phyloP scores from a whole-genome alignment of 176 grass and related monocot species.

The Oryza glumipatula region DNA sequence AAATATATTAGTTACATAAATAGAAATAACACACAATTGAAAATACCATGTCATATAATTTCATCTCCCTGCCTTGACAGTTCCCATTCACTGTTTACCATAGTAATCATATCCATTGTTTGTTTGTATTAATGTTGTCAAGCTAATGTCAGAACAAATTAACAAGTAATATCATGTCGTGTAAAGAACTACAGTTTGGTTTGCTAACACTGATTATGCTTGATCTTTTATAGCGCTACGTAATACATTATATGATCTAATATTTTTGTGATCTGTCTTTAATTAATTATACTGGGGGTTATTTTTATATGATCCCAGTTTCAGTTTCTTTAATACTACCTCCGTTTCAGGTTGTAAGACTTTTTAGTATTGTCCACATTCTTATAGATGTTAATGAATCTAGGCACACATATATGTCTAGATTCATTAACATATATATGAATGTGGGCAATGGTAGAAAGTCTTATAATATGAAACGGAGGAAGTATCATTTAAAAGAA shows the following conservation, averaged over 20 bases:
- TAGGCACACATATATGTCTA: too few relatives aligned
- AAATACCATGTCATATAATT: background rate
- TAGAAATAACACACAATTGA: background rate
- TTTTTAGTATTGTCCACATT: too few relatives aligned
- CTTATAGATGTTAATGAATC: too few relatives aligned
- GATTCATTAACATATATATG: too few relatives aligned
- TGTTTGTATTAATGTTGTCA: background rate
- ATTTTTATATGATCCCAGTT: background rate
- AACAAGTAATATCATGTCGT: background rate
- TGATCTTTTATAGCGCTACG: background rate
- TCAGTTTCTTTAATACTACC: background rate
- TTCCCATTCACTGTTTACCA: background rate
- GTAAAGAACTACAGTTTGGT: background rate
- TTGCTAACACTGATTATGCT: background rate
- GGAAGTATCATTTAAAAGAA: background rate
- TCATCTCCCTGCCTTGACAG: background rate
- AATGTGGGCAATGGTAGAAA: too few relatives aligned
- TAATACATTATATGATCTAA: too few relatives aligned
- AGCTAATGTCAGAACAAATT: constrained; percentile 15
- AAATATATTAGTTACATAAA: background rate
- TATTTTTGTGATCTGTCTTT: too few relatives aligned
- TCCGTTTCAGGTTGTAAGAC: too few relatives aligned
- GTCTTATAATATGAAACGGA: too few relatives aligned
- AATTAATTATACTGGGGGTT: background rate
- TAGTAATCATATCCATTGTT: background rate